Evolutionary conservation across 1,139 yeast genomes (phyloP).

Genomic region (Pneumocystis murina): DNA sequence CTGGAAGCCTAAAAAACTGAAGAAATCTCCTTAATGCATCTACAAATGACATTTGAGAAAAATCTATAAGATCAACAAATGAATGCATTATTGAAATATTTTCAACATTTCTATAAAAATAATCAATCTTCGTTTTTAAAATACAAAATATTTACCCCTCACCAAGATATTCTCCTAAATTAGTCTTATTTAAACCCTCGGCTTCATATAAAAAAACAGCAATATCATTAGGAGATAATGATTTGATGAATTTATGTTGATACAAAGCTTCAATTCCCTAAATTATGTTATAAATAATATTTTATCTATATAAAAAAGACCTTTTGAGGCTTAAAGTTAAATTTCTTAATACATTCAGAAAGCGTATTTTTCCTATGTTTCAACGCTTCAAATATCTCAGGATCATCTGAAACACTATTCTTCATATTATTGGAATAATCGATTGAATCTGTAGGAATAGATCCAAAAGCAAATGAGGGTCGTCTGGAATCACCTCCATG

Average conservation of each 20-base stretch:
- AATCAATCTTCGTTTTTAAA: slow-evolving; percentile 46
- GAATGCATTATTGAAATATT: slow-evolving; percentile 83
- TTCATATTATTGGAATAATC: slow-evolving; percentile 4
- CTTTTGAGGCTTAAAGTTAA: slow-evolving; percentile 71
- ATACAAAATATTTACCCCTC: slow-evolving; percentile 53
- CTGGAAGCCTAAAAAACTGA: slow-evolving; percentile 81
- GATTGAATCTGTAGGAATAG: not conserved
- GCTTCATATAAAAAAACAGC: slow-evolving; percentile 66
- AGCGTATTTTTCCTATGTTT: slow-evolving; percentile 74
- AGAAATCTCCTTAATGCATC: slow-evolving; percentile 77
- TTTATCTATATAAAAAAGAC: slow-evolving; percentile 29
- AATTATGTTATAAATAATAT: not conserved
- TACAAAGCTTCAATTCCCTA: not conserved
- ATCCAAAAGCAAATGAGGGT: not conserved
- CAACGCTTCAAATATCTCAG: slow-evolving; percentile 68
- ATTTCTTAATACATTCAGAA: slow-evolving; percentile 60
- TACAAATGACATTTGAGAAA: slow-evolving; percentile 51
- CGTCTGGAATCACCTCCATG: slow-evolving; percentile 10
- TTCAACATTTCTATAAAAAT: slow-evolving; percentile 59
- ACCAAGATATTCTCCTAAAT: slow-evolving; percentile 73
- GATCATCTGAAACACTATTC: slow-evolving; percentile 38
- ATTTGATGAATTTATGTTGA: slow-evolving; percentile 2
- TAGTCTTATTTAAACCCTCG: slow-evolving; percentile 71
- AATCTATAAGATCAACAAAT: slow-evolving; percentile 80
- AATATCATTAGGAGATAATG: slow-evolving; percentile 44